Base-by-base conservation (phyloP, 148 eudicot species). In the Rhododendron kiyosumense region DNA sequence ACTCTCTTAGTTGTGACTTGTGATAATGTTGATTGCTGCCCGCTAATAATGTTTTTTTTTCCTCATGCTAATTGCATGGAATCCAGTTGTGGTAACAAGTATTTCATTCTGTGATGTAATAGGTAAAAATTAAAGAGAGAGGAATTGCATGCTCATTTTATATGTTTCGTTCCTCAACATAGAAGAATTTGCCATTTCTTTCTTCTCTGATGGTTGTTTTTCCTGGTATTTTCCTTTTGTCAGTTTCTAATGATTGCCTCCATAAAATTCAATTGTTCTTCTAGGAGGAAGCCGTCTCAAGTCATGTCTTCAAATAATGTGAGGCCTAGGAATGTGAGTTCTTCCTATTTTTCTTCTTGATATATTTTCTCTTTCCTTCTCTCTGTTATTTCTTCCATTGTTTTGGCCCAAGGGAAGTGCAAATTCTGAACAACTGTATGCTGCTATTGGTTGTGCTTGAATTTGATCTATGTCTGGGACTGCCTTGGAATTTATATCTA, bases 291-390 rank as follows among this genome's bases (percentile, higher is more conserved):
- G 78, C 28, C 61, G 79, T 57, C 84, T 49, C 49, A 28, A 36
- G n/a, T 43, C 85, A 46, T 28, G 34, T 74, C 49, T 59, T 59
- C 71, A 49, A 38, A 83, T 26, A 38, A 54, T 78, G 57, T 59
- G 71, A 84, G 87, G 81, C 85, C 49, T 49, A 86, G 85, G 69
- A 84, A 76, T 81, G 90, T 89, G 71, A 86, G 90, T 85, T 77
- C 43, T 86, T 84, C 43, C 54, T 38, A 10, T 57, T 57, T 74
- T 28, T 9, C 36, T 22, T 63, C n/a, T 75, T 36, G 4, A 32
- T 17, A 20, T 38, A 5, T 63, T 61, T 30, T 65, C 26, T 52
- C 46, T 83, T 11, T 43, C 32, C 43, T 67, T 83, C 28, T 45
- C 30, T n/a, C 0, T 22, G 38, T 71, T 36, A 30, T 81, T 57